A percentile compares a stretch with the other conserved stretches of the same genome.
Evolutionary conservation across 169 alveolate species (phyloP).

Genomic region (Plasmodium gonderi): DNA sequence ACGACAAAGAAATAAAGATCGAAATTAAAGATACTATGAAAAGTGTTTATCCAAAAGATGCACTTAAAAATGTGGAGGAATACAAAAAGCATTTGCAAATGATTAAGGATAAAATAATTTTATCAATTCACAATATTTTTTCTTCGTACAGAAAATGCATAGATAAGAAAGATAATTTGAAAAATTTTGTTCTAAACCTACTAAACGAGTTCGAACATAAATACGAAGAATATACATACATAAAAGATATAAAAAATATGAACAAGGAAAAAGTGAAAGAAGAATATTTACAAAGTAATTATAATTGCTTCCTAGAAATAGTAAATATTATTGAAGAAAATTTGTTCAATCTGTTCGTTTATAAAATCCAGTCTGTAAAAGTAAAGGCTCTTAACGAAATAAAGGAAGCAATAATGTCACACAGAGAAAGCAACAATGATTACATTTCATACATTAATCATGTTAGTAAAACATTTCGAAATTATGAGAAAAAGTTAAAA

Average conservation of each 20-base stretch:
- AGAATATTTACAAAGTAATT: constrained; percentile 15
- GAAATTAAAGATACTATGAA: neutral
- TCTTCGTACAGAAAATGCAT: neutral
- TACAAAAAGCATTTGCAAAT: constrained; percentile 46
- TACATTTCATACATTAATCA: constrained; percentile 13
- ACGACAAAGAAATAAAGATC: neutral
- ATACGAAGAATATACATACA: neutral
- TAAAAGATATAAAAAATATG: constrained; percentile 18
- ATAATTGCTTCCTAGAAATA: constrained; percentile 26
- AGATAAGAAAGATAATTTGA: constrained; percentile 20
- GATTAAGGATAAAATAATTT: neutral
- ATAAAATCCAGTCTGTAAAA: constrained; percentile 31
- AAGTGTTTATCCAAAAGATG: neutral
- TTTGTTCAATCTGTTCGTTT: constrained; percentile 6
- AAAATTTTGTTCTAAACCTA: constrained; percentile 1
- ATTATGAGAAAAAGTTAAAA: constrained; percentile 22
- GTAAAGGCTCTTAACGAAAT: constrained; percentile 39
- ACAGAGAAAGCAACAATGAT: constrained; percentile 5
- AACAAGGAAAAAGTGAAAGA: constrained; percentile 3
- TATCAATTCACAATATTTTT: constrained; percentile 4
- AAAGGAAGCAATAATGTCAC: constrained; percentile 3
- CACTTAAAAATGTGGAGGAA: constrained; percentile 11
- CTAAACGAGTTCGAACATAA: constrained; percentile 5
- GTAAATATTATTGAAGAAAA: constrained; percentile 31
- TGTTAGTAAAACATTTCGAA: constrained; percentile 5